Base-by-base conservation (phyloP, 768 basidiomycete species). In the Psilocybe subaeruginosa region DNA sequence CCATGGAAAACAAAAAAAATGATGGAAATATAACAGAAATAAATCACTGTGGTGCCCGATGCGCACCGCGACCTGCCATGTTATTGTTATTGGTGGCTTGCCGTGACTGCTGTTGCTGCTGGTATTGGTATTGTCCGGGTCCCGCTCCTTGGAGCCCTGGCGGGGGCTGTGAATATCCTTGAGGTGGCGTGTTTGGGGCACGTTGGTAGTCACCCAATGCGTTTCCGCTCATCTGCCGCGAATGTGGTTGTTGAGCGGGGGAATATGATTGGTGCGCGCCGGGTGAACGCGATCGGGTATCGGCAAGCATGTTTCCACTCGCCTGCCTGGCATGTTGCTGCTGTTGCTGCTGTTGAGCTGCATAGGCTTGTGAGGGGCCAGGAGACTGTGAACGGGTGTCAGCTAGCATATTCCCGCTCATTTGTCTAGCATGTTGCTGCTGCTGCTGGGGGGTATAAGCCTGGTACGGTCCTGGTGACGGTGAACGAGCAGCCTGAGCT, bases 1-100 rank as follows among this genome's bases (percentile, higher is more conserved):
- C 52, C 52, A 56, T 41, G 51, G 49, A 56, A 63, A 33, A 64
- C 51, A 45, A 60, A 61, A 27, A 63, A 54, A 57, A 47, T 60
- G 65, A 57, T 33, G 52, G 56, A 63, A 31, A 9, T 45, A 60
- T 43, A 33, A 45, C 55, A 58, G 45, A 57, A 48, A 57, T 60
- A 57, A 69, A 64, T 64, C 31, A 46, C 50, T 59, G 49, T 60
- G 4, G 69, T 53, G 69, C 73, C 71, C 77, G 70, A 72, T 69
- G 72, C 19, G 76, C 71, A 39, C 80, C 80, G 50, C 78, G 77
- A 54, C 79, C 79, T 31, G 78, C 76, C 73, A 78, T 73, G 64
- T 80, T 76, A 52, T 67, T 66, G 49, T 67, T 66, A 50, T 62
- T 66, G 31, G 64, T 70, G 46, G 61, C 63, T 56, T 75, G 70